Percentiles rank a stretch among this genome's conserved stretches.
Conservation (phyloP, 768 basidiomycete genomes). For the Gymnopilus dilepis region DNA sequence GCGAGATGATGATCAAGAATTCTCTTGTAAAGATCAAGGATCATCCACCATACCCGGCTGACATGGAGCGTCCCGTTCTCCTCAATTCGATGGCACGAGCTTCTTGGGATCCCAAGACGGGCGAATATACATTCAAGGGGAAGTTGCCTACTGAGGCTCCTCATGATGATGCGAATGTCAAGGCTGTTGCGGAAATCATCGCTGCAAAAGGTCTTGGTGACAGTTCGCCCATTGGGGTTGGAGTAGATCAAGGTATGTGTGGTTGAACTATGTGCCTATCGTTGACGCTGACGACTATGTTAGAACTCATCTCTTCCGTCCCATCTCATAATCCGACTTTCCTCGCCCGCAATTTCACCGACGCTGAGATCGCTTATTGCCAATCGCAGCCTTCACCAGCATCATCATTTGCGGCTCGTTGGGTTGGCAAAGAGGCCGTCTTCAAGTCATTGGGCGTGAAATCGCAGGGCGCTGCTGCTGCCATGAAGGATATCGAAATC, state of each 20-base stretch:
- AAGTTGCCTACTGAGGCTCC: slow-evolving; percentile 59
- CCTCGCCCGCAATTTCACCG: slow-evolving; percentile 91
- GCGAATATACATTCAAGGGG: slow-evolving; percentile 81
- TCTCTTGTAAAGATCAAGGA: slow-evolving; percentile 95
- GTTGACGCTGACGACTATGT: slow-evolving; percentile 14
- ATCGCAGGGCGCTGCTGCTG: slow-evolving; percentile 90
- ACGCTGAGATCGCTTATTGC: slow-evolving; percentile 87
- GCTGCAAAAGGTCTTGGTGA: slow-evolving; percentile 39
- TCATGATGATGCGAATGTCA: slow-evolving; percentile 70
- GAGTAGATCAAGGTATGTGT: slow-evolving; percentile 82
- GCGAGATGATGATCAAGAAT: slow-evolving; percentile 94
- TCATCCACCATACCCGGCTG: slow-evolving; percentile 82
- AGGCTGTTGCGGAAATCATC: slow-evolving; percentile 62
- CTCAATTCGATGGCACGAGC: slow-evolving; percentile 94
- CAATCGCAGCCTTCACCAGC: slow-evolving; percentile 80
- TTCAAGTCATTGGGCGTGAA: slow-evolving; percentile 94
- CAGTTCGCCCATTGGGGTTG: slow-evolving; percentile 70
- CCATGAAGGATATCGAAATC: slow-evolving; percentile 98
- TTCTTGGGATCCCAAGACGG: slow-evolving; percentile 78
- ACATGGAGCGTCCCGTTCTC: slow-evolving; percentile 85
- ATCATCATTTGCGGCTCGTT: slow-evolving; percentile 95
- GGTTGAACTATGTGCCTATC: not conserved
- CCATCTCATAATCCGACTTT: slow-evolving; percentile 90
- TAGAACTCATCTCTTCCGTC: slow-evolving; percentile 91
- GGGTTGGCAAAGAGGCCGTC: slow-evolving; percentile 96